Conservation (phyloP, 176 grass and related monocot species). For the Aegilops bicornis region DNA sequence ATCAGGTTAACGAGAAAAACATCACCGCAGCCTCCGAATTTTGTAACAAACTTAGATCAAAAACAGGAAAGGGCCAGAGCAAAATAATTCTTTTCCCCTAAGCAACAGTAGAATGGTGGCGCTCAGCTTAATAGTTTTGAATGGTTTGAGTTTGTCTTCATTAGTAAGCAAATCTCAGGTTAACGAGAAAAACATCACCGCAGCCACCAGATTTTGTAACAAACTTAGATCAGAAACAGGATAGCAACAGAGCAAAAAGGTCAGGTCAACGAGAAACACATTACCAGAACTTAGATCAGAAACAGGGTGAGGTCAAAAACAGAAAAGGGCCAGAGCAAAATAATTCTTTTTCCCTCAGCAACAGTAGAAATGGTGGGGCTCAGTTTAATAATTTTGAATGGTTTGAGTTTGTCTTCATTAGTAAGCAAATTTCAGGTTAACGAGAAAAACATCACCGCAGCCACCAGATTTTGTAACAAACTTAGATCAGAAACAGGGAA, state of each 20-base stretch:
- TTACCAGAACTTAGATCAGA: neutral
- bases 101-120: neutral
- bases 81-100: neutral
- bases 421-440: conserved; percentile 32
- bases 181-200: conserved; percentile 38
- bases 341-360: neutral
- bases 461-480: neutral
- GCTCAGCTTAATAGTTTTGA: conserved; percentile 32
- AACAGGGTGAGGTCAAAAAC: neutral
- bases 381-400: conserved; percentile 33
- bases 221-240: neutral
- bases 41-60: neutral
- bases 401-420: conserved; percentile 39
- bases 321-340: neutral
- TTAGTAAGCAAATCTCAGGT: conserved; percentile 25
- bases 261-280: conserved; percentile 37
- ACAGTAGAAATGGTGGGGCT: neutral
- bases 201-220: neutral
- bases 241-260: neutral
- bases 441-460: conserved; percentile 26
- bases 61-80: neutral
- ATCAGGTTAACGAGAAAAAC: conserved; percentile 41
- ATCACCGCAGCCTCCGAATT: conserved; percentile 19
- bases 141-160: conserved; percentile 41
- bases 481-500: neutral